Evolutionary conservation across 1,284 basidiomycete genomes (phyloP).

Genomic region (Rhodotorula sp.): DNA sequence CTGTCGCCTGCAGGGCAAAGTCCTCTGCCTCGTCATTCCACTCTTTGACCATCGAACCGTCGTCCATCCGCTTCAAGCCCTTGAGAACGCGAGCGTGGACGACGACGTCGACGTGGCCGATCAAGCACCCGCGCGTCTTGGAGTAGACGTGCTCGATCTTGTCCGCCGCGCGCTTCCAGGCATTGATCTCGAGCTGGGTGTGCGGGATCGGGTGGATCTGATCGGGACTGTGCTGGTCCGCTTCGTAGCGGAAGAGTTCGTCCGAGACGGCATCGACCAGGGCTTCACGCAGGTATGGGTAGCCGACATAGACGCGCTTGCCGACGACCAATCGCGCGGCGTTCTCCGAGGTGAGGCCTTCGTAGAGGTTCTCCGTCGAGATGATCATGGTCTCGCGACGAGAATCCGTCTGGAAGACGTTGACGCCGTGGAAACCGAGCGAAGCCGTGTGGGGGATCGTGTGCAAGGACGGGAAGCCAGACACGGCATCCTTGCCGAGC

Average conservation of each 20-base stretch:
- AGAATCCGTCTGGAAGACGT: conserved; percentile 86
- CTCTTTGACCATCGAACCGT: conserved; percentile 91
- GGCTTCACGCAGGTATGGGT: conserved; percentile 95
- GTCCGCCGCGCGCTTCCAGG: conserved; percentile 75
- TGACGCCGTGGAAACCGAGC: conserved; percentile 84
- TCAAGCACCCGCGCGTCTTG: conserved; percentile 82
- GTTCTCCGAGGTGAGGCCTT: conserved; percentile 65
- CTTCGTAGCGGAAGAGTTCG: conserved; percentile 79
- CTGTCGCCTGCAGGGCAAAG: conserved; percentile 78
- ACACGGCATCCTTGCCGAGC: conserved; percentile 79
- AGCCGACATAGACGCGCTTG: conserved; percentile 74
- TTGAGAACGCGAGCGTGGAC: conserved; percentile 82
- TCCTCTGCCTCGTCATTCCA: conserved; percentile 88
- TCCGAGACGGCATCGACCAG: conserved; percentile 84
- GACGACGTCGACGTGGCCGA: conserved; percentile 73
- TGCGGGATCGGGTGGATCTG: conserved; percentile 46
- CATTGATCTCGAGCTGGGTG: conserved; percentile 56
- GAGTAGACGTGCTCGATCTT: conserved; percentile 80
- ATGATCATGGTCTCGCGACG: conserved; percentile 91
- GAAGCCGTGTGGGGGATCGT: conserved; percentile 77
- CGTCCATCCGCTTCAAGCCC: conserved; percentile 81
- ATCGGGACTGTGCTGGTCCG: conserved; percentile 49
- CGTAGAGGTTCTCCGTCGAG: conserved; percentile 68
- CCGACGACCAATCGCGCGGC: conserved; percentile 74
- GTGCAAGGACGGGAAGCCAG: conserved; percentile 92